Evolutionary conservation across 345 rosid genomes (phyloP).

Genomic region (Conringia planisiliqua): DNA sequence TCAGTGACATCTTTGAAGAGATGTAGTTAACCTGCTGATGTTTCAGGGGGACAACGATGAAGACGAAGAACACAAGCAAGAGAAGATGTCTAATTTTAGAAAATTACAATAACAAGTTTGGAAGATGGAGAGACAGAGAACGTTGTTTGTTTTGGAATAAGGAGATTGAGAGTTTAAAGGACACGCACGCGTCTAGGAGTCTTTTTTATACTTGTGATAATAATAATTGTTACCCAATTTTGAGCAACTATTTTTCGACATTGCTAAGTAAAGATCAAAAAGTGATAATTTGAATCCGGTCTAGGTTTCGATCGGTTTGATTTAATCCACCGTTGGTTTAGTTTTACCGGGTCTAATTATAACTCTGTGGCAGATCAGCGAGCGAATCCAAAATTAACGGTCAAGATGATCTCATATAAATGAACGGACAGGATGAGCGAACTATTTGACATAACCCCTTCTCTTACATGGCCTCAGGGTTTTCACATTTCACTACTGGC

Average conservation of each 20-base stretch:
- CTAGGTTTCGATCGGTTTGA: background rate
- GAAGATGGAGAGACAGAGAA: background rate
- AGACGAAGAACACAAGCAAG: constrained; percentile 27
- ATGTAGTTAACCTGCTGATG: constrained; percentile 7
- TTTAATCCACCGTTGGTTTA: background rate
- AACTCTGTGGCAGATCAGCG: background rate
- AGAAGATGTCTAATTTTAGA: constrained; percentile 17
- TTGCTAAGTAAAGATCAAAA: constrained; percentile 24
- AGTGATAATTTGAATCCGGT: background rate
- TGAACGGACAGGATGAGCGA: constrained; percentile 24
- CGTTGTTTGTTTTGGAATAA: background rate
- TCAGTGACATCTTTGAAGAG: background rate
- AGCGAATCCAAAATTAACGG: constrained; percentile 8
- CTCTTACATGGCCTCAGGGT: constrained; percentile 1
- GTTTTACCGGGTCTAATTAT: background rate
- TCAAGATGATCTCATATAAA: background rate
- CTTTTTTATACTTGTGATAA: background rate
- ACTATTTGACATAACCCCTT: constrained; percentile 8
- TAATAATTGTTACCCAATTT: constrained; percentile 9
- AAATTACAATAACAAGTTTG: background rate
- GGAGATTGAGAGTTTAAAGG: constrained; percentile 27
- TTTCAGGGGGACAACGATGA: background rate
- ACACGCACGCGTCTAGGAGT: constrained; percentile 24
- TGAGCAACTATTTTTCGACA: constrained; percentile 32
- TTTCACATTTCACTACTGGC: constrained; percentile 24